Base-by-base conservation (phyloP, 2,329 filamentous ascomycete genomes). In the Nothopassalora personata region DNA sequence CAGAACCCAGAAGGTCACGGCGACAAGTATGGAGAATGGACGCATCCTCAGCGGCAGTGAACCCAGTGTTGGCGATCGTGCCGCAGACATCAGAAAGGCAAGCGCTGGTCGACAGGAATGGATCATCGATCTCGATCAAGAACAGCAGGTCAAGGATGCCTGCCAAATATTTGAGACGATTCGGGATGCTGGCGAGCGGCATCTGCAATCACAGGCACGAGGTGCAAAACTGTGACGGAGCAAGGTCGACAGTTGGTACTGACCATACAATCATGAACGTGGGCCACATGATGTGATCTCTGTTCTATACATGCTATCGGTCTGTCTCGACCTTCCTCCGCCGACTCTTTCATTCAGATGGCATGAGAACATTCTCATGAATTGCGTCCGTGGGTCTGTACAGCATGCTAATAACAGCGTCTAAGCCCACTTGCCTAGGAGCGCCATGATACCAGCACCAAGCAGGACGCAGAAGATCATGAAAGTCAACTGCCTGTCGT, bases 381-480 rank as follows among this genome's bases (percentile, higher is more conserved):
- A 23, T 23, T 23, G 23, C 23, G 23, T 23, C 23, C 23, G 23
- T 27, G 9, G 19, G 46, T 48, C 47, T 46, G 43, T 46, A 46
- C 19, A 18, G 27, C 27, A 23, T 15, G 47, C 19, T 49, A 28
- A 50, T 4, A 10, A 33, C 27, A 43, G 2, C 10, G 39, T 52
- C 79, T 76, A 94, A 58, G 89, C 90, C 90, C 91, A 95, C 72
- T 93, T 89, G 1, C 90, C 91, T 31, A 95, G 78, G 62, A 94
- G 67, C 11, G 90, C 87, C 91, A 96, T 96, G 57, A 94, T 72
- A 76, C 71, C 70, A 0, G 88, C 88, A 54, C 85, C 85, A 51
- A 88, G 83, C 88, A 96, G 91, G 62, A 88, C 84, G 3, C 83
- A 83, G 73, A 89, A 91, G 76, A 96, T 94, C 89, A 97, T 92